Conservation (phyloP, 441 rosid genomes). For the Jatropha podagrica region DNA sequence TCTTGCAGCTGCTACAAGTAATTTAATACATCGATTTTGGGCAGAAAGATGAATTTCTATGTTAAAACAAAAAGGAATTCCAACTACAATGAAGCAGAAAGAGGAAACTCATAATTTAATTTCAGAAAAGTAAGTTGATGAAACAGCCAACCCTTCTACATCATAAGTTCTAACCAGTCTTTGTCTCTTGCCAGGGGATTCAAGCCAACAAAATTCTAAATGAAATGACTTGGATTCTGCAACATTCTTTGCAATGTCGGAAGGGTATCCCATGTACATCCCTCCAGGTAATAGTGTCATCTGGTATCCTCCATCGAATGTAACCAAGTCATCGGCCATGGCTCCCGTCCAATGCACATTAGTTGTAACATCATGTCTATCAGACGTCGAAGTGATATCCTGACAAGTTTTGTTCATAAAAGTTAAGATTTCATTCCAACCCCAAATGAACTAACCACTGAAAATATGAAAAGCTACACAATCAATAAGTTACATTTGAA, state of each 20-base stretch:
- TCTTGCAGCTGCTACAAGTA: neutral
- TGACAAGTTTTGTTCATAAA: conserved; percentile 27
- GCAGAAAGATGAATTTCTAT: neutral
- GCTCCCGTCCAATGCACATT: conserved; percentile 69
- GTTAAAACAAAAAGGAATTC: neutral
- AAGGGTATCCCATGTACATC: conserved; percentile 88
- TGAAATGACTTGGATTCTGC: conserved; percentile 76
- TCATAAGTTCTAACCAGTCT: conserved; percentile 85
- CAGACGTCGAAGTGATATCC: conserved; percentile 50
- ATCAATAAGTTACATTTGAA: neutral
- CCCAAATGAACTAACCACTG: neutral
- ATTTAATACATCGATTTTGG: neutral
- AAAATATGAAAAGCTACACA: neutral
- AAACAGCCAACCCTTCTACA: conserved; percentile 80
- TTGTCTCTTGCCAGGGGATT: conserved; percentile 65
- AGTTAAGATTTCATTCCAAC: conserved; percentile 10
- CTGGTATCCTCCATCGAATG: conserved; percentile 71
- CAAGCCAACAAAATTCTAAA: conserved; percentile 88
- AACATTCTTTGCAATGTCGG: conserved; percentile 58
- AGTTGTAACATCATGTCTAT: conserved; percentile 39
- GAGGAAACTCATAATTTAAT: conserved; percentile 41
- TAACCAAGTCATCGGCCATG: conserved; percentile 50
- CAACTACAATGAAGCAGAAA: neutral
- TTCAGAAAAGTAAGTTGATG: conserved; percentile 77
- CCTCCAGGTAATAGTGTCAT: conserved; percentile 75